Conservation (phyloP, 169 alveolate species). For the Fabrea salina region DNA sequence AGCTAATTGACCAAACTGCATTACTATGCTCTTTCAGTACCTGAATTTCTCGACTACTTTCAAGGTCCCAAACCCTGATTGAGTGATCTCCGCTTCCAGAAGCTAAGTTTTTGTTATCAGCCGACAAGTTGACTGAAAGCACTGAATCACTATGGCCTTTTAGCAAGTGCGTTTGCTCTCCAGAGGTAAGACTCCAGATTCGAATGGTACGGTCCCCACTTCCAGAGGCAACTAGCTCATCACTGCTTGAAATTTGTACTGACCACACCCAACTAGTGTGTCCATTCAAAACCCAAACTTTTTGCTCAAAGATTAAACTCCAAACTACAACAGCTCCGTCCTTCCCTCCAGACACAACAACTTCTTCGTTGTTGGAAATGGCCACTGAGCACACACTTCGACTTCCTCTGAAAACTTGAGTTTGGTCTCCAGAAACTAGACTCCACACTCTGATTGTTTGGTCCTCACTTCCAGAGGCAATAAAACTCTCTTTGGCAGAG, state of each 20-base stretch:
- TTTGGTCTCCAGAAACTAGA: not conserved
- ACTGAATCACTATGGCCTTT: not conserved
- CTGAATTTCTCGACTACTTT: not conserved
- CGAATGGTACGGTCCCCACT: not conserved
- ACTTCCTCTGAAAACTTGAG: not conserved
- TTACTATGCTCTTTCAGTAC: not conserved
- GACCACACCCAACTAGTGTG: slow-evolving; percentile 6
- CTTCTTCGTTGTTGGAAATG: not conserved
- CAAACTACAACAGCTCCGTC: not conserved
- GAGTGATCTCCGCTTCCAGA: not conserved
- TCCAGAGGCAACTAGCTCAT: not conserved
- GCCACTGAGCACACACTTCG: not conserved
- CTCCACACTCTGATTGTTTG: not conserved
- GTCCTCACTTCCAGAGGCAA: not conserved
- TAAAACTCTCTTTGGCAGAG: not conserved
- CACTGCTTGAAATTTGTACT: not conserved
- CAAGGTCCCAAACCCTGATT: not conserved
- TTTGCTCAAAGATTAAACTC: not conserved
- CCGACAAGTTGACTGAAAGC: not conserved
- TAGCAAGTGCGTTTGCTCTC: not conserved
- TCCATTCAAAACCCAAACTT: not conserved
- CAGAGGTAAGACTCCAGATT: not conserved
- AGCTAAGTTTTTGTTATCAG: not conserved
- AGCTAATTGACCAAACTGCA: too few relatives aligned
- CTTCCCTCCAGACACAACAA: slow-evolving; percentile 7